A percentile compares a stretch with the other conserved stretches of the same genome.
Conservation (phyloP, 23 red algal species). For the Cyanidiococcus yangmingshanensis region DNA sequence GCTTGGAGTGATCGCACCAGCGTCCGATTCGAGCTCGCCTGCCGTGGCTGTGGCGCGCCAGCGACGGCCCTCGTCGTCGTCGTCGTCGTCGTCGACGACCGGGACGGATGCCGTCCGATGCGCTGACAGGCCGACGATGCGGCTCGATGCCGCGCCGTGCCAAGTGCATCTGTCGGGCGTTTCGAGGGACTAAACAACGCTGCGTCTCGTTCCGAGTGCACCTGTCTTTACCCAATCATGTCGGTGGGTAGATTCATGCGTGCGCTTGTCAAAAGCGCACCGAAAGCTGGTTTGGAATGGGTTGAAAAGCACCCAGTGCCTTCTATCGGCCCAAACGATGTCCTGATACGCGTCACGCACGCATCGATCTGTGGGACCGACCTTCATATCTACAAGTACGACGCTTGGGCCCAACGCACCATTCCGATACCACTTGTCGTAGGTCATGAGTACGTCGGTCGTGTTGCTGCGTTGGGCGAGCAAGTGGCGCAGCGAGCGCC, state of each 20-base stretch:
- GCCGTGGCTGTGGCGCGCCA: too few relatives aligned
- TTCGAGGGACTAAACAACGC: too few relatives aligned
- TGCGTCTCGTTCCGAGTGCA: too few relatives aligned
- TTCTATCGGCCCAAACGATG: neutral
- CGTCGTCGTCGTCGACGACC: too few relatives aligned
- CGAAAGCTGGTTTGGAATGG: conserved; percentile 12
- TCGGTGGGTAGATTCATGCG: conserved; percentile 4
- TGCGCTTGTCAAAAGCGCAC: conserved; percentile 3
- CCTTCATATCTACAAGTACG: conserved; percentile 28
- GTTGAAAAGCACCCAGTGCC: conserved; percentile 7
- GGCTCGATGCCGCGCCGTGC: too few relatives aligned
- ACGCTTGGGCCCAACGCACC: conserved; percentile 29
- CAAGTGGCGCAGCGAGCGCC: neutral
- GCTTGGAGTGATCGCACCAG: too few relatives aligned
- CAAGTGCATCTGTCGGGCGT: too few relatives aligned
- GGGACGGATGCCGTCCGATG: too few relatives aligned
- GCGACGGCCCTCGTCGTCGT: too few relatives aligned
- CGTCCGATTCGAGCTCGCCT: too few relatives aligned
- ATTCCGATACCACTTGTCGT: conserved; percentile 19
- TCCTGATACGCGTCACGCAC: conserved; percentile 23
- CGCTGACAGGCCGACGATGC: too few relatives aligned
- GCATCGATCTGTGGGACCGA: conserved; percentile 30
- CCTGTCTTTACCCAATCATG: too few relatives aligned
- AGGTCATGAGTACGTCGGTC: conserved; percentile 30
- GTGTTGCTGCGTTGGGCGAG: conserved; percentile 26